Percentiles rank a stretch among this genome's conserved stretches.
phyloP scores from a whole-genome alignment of 768 basidiomycete species.

The Psilocybe cubensis region DNA sequence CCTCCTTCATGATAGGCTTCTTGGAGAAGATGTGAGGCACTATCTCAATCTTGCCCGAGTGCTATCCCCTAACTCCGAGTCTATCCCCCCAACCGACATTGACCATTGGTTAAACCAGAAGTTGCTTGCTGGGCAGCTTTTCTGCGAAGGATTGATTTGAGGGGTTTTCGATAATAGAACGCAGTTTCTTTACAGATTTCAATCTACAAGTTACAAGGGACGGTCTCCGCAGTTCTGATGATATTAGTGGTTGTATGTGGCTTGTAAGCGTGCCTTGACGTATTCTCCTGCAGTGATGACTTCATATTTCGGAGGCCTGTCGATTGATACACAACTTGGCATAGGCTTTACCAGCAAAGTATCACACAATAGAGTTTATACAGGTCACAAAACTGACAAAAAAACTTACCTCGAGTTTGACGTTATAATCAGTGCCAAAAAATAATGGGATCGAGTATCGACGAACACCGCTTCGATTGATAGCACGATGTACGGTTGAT shows the following conservation, averaged over 20 bases:
- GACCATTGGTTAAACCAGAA: too few species aligned
- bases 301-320: constrained; percentile 61
- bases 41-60: too few species aligned
- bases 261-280: constrained; percentile 71
- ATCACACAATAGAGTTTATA: not conserved
- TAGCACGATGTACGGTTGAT: constrained; percentile 86
- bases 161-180: too few species aligned
- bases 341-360: constrained; percentile 43
- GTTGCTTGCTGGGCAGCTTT: too few species aligned
- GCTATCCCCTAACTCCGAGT: too few species aligned
- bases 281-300: constrained; percentile 83
- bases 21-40: too few species aligned
- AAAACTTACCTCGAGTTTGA: constrained; percentile 66
- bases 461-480: constrained; percentile 69
- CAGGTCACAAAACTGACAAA: not conserved
- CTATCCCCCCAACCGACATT: too few species aligned
- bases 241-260: constrained; percentile 55
- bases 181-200: too few species aligned
- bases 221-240: not conserved
- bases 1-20: too few species aligned
- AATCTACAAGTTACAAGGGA: too few species aligned
- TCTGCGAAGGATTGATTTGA: too few species aligned
- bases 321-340: constrained; percentile 49
- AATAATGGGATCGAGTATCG: constrained; percentile 91
- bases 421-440: constrained; percentile 89